Conservation (phyloP, 2,329 filamentous ascomycete genomes). For the Pleurostoma richardsiae region DNA sequence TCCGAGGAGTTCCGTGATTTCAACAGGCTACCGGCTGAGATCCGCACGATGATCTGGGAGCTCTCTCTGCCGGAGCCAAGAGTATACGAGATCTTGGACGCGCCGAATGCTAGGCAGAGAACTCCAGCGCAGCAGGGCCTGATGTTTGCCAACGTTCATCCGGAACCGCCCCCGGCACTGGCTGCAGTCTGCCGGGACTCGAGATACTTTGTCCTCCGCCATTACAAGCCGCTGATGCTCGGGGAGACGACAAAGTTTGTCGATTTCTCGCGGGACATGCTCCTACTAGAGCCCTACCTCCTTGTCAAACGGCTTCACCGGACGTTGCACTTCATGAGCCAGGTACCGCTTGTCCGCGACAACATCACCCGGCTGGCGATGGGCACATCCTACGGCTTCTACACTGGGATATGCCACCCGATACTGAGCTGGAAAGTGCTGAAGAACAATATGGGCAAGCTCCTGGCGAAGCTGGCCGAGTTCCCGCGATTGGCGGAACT, state of each 20-base stretch:
- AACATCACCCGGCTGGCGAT: slow-evolving; percentile 34
- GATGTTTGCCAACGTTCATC: slow-evolving; percentile 40
- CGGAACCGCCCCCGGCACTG: slow-evolving; percentile 37
- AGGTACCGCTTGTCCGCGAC: slow-evolving; percentile 36
- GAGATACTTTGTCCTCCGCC: slow-evolving; percentile 33
- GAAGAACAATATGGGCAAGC: slow-evolving; percentile 35
- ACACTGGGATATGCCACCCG: slow-evolving; percentile 39
- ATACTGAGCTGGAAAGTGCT: slow-evolving; percentile 37
- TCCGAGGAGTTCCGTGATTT: slow-evolving; percentile 18
- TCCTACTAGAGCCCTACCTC: slow-evolving; percentile 42
- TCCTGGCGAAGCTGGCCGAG: slow-evolving; percentile 33
- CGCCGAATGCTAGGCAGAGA: slow-evolving; percentile 32
- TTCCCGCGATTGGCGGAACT: slow-evolving; percentile 34
- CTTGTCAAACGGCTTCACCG: slow-evolving; percentile 40
- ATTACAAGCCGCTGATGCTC: slow-evolving; percentile 37
- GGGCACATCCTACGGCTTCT: slow-evolving; percentile 40
- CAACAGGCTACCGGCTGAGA: slow-evolving; percentile 32
- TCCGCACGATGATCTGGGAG: slow-evolving; percentile 40
- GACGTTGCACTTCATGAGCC: slow-evolving; percentile 38
- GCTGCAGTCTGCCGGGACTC: slow-evolving; percentile 38
- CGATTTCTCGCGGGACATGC: slow-evolving; percentile 37
- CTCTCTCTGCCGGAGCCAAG: slow-evolving; percentile 37
- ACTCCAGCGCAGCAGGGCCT: slow-evolving; percentile 33
- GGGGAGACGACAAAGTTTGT: slow-evolving; percentile 40
- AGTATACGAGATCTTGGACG: slow-evolving; percentile 41